phyloP scores from a whole-genome alignment of 306 rosid species.

The Medicago arabica region DNA sequence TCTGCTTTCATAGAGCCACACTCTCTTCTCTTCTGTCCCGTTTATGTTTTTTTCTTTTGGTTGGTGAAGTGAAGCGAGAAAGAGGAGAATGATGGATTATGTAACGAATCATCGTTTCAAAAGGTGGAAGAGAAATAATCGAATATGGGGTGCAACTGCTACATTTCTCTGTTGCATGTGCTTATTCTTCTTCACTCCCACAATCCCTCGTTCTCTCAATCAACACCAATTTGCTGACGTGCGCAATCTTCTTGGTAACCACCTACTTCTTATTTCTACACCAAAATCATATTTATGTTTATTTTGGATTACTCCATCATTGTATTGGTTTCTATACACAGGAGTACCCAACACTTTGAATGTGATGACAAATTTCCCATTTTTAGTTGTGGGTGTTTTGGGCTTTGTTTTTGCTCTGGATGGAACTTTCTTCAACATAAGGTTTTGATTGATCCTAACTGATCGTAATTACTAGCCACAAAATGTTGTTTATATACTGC shows the following conservation, averaged over 20 bases:
- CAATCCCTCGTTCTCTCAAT: conserved; percentile 57
- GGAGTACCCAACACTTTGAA: conserved; percentile 79
- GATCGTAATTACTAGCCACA: background rate
- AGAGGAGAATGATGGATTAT: conserved; percentile 47
- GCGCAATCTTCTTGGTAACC: conserved; percentile 68
- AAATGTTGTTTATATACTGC: background rate
- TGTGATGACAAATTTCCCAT: conserved; percentile 74
- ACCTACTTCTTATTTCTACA: background rate
- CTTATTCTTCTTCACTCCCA: conserved; percentile 51
- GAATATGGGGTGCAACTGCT: conserved; percentile 45
- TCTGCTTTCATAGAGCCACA: background rate
- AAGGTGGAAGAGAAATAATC: conserved; percentile 51
- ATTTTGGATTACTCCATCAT: background rate
- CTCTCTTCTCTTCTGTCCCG: background rate
- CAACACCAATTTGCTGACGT: conserved; percentile 63
- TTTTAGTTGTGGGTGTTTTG: conserved; percentile 71
- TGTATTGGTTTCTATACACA: background rate
- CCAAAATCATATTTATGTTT: background rate
- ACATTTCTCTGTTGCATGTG: conserved; percentile 49
- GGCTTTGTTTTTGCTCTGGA: conserved; percentile 64
- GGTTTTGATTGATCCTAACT: conserved; percentile 48
- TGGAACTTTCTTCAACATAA: conserved; percentile 59
- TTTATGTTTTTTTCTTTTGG: background rate
- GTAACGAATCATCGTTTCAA: conserved; percentile 48
- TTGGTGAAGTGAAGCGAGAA: background rate